Conservation (phyloP, 495 filamentous ascomycete species). For the Hypoxylon trugodes region DNA sequence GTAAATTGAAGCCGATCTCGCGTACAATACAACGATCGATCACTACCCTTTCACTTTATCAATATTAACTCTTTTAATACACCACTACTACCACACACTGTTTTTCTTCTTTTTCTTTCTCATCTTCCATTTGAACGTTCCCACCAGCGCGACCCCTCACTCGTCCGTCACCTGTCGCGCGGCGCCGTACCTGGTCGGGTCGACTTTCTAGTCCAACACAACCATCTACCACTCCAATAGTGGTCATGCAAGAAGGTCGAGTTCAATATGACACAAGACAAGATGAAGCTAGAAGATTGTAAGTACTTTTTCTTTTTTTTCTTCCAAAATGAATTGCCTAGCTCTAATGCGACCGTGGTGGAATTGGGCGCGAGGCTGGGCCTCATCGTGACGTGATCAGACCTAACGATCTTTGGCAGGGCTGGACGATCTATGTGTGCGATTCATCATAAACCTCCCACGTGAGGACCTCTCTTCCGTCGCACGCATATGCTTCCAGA, state of each 20-base stretch:
- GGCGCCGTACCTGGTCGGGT: constrained; percentile 12
- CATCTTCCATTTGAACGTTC: too few species aligned
- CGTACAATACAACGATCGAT: background rate
- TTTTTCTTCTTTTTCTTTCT: too few species aligned
- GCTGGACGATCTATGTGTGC: constrained; percentile 95
- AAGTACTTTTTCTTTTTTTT: constrained; percentile 47
- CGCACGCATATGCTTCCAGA: constrained; percentile 95
- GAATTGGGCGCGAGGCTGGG: background rate
- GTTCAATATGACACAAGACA: constrained; percentile 76
- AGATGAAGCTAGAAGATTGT: constrained; percentile 91
- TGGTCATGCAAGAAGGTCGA: constrained; percentile 57
- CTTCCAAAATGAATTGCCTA: background rate
- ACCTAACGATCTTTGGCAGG: constrained; percentile 60
- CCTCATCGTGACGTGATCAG: constrained; percentile 7
- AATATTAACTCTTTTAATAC: too few species aligned
- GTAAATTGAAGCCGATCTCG: background rate
- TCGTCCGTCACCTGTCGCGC: constrained; percentile 13
- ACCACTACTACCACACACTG: too few species aligned
- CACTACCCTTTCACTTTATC: background rate
- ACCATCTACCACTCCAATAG: constrained; percentile 4
- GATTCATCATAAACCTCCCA: constrained; percentile 95
- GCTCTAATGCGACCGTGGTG: too few species aligned
- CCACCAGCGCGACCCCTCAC: constrained; percentile 10
- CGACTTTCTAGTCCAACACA: constrained; percentile 9
- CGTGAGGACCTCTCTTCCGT: constrained; percentile 87